Percentiles rank a stretch among this genome's conserved stretches.
phyloP scores from a whole-genome alignment of 2,329 filamentous ascomycete species.

The Ceratocystis harringtonii region DNA sequence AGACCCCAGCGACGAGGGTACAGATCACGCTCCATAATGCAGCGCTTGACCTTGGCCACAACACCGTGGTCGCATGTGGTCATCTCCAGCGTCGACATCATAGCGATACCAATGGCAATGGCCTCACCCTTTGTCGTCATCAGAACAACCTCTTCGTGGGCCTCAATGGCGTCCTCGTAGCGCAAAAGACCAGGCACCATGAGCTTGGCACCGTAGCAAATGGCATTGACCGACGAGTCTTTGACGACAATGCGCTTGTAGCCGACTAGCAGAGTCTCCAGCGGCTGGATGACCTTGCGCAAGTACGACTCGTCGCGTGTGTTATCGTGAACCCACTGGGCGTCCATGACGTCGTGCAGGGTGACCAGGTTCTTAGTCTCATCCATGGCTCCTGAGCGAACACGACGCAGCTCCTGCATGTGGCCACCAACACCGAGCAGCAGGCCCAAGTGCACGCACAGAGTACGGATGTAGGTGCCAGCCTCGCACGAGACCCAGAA shows the following conservation, averaged over 20 bases:
- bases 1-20: conserved; percentile 96
- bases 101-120: conserved; percentile 86
- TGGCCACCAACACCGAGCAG: conserved; percentile 72
- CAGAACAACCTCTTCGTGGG: conserved; percentile 89
- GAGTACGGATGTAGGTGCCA: conserved; percentile 95
- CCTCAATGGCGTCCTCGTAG: conserved; percentile 83
- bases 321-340: conserved; percentile 93
- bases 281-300: conserved; percentile 75
- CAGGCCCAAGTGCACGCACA: conserved; percentile 82
- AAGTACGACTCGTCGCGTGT: conserved; percentile 87
- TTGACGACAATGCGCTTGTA: conserved; percentile 98
- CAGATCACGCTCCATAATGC: conserved; percentile 98
- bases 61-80: conserved; percentile 94
- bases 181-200: conserved; percentile 92
- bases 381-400: conserved; percentile 87
- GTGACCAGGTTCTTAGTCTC: conserved; percentile 82
- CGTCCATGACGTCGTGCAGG: conserved; percentile 73
- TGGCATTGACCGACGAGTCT: conserved; percentile 68
- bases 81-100: conserved; percentile 97
- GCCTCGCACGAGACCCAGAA: conserved; percentile 99
- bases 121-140: conserved; percentile 99
- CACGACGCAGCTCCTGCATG: conserved; percentile 95
- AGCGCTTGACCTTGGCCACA: conserved; percentile 96
- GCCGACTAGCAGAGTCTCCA: conserved; percentile 78
- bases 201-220: conserved; percentile 96